Conservation (phyloP, 1,284 basidiomycete genomes). For the Cutaneotrichosporon sp. region DNA sequence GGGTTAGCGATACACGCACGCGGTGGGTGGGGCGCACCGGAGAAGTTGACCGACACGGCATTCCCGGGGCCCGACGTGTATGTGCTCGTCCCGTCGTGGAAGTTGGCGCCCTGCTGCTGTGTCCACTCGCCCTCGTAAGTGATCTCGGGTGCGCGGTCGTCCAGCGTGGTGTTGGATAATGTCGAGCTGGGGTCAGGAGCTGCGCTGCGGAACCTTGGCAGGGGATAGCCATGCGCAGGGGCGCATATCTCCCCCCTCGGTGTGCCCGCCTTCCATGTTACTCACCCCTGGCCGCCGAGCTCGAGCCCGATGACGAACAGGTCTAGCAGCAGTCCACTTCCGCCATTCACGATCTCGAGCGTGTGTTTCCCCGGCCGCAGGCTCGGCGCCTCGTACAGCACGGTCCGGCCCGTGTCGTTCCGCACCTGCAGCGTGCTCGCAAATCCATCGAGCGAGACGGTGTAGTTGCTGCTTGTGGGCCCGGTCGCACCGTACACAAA, state of each 20-base stretch:
- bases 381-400: slow-evolving; percentile 32
- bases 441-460: slow-evolving; percentile 43
- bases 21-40: slow-evolving; percentile 35
- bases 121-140: slow-evolving; percentile 50
- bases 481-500: slow-evolving; percentile 44
- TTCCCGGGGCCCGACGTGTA: slow-evolving; percentile 44
- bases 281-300: slow-evolving; percentile 45
- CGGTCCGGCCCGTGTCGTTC: too few species aligned
- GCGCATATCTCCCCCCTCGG: too few species aligned
- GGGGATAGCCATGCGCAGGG: too few species aligned
- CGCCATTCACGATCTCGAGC: slow-evolving; percentile 37
- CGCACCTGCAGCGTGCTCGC: too few species aligned
- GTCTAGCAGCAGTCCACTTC: slow-evolving; percentile 44
- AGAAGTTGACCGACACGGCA: slow-evolving; percentile 42
- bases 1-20: too few species aligned
- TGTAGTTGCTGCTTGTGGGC: slow-evolving; percentile 28
- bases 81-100: slow-evolving; percentile 43
- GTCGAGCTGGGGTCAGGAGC: slow-evolving; percentile 38
- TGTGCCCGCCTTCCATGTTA: too few species aligned
- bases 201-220: too few species aligned
- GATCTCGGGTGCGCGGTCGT: slow-evolving; percentile 38
- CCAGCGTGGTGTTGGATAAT: slow-evolving; percentile 46
- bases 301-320: slow-evolving; percentile 34
- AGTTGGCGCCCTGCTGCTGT: slow-evolving; percentile 42
- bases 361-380: slow-evolving; percentile 32